A percentile compares a stretch with the other conserved stretches of the same genome.
phyloP scores from a whole-genome alignment of 352 stramenopile genomes.

The Phytophthora palmivora region DNA sequence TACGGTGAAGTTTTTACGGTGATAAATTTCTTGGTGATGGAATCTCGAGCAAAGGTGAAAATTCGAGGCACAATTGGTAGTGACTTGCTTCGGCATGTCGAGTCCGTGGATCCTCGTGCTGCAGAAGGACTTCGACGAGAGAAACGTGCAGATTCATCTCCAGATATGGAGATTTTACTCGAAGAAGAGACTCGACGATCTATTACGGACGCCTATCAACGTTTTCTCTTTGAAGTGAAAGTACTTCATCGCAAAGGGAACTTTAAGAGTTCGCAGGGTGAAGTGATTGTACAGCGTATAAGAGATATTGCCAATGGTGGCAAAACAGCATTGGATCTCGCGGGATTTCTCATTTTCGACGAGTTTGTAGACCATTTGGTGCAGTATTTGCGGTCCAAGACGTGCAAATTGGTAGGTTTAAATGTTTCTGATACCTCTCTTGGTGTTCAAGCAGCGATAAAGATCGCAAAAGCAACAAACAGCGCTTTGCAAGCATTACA shows the following conservation, averaged over 20 bases:
- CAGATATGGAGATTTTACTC: slow-evolving; percentile 56
- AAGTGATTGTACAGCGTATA: slow-evolving; percentile 62
- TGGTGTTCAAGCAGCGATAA: slow-evolving; percentile 47
- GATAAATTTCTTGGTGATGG: slow-evolving; percentile 25
- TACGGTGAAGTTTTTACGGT: too few species aligned
- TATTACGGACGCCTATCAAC: slow-evolving; percentile 71
- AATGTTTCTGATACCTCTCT: slow-evolving; percentile 65
- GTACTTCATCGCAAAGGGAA: slow-evolving; percentile 66
- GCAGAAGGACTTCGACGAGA: slow-evolving; percentile 62
- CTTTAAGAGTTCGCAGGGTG: slow-evolving; percentile 68
- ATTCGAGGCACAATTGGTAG: slow-evolving; percentile 55
- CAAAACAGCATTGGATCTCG: slow-evolving; percentile 55
- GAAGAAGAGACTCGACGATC: slow-evolving; percentile 68
- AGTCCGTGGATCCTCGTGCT: slow-evolving; percentile 62
- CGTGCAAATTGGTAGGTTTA: slow-evolving; percentile 52
- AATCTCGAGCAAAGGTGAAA: slow-evolving; percentile 36
- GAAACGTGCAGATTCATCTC: slow-evolving; percentile 3
- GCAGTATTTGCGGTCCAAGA: slow-evolving; percentile 59
- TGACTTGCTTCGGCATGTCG: slow-evolving; percentile 49
- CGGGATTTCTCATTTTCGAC: slow-evolving; percentile 63
- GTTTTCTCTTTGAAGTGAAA: slow-evolving; percentile 72
- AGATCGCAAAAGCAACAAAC: slow-evolving; percentile 52
- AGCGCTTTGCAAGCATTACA: slow-evolving; percentile 51
- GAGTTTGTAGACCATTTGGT: slow-evolving; percentile 64
- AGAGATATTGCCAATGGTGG: slow-evolving; percentile 45